Conservation (phyloP, 345 rosid genomes). For the Boechera stricta region DNA sequence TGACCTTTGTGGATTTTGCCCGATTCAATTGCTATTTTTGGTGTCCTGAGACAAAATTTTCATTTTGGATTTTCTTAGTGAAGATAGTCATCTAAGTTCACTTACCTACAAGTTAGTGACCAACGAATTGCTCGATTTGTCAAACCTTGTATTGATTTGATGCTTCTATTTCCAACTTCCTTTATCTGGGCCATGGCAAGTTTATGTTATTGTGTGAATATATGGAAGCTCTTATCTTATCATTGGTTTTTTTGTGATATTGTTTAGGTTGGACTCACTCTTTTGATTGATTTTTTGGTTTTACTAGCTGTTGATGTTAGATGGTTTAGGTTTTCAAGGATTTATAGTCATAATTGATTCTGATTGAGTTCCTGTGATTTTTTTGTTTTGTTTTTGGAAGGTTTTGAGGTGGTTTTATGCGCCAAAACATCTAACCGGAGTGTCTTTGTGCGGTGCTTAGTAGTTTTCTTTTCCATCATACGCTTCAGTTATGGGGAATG, state of each 20-base stretch:
- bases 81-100: constrained; percentile 22
- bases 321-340: neutral
- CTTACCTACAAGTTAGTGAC: constrained; percentile 35
- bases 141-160: too few relatives aligned
- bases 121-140: constrained; percentile 46
- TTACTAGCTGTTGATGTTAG: neutral
- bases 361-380: constrained; percentile 2
- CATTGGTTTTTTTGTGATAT: too few relatives aligned
- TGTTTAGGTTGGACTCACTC: neutral
- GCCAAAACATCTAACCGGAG: neutral
- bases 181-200: neutral
- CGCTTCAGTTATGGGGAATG: constrained; percentile 71
- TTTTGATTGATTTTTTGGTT: neutral
- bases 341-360: constrained; percentile 1
- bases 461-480: too few relatives aligned
- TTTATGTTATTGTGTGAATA: constrained; percentile 8
- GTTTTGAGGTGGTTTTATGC: constrained; percentile 33
- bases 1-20: neutral
- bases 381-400: neutral
- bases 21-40: constrained; percentile 45
- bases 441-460: constrained; percentile 2
- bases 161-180: too few relatives aligned
- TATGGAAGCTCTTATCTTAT: neutral
- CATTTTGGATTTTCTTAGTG: too few relatives aligned
- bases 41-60: constrained; percentile 15